Evolutionary conservation across 1,139 yeast species (phyloP), one percentile per base, ranked within the genome.

Genomic region (Debaryomyces singareniensis): DNA sequence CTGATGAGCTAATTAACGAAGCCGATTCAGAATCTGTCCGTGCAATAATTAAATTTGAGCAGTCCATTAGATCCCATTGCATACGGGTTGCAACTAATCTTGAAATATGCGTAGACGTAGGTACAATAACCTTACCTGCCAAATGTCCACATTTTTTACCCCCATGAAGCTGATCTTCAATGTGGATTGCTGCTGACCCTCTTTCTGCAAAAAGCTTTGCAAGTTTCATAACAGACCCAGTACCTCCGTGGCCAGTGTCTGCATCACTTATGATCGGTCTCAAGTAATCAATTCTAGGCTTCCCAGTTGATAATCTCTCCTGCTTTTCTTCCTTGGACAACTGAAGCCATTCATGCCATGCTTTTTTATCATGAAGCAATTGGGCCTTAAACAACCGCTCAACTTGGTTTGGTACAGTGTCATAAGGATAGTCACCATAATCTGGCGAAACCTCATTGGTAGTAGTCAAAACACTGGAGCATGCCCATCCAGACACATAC

Each of bases 211-310:
- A 77, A 31, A 75, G 47, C 47, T 77, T 77, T 24, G 81, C 77
- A 28, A 73, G 52, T 45, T 76, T 76, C 77, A 75, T 73, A 13
- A 76, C 78, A 0, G 81, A 68, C 2, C 78, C 73, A 13, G 69
- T 55, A 13, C 83, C 80, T n/a, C 83, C 83, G 46, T 75, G 80
- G 6, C 83, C 83, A 44, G 79, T 76, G 39, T 76, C 83, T 6
- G 71, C 83, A 44, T 76, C 83, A 4, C 83, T 83, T 41, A 76
- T 68, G 33, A 76, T 74, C 9, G 83, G 83, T 32, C 76, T 59
- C 42, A 77, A 45, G 44, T 73, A 75, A 42, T 76, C 80, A 27
- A 61, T 52, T 27, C 36, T 58, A 39, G 30, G 58, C n/a, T 21
- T 27, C 12, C 32, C 32, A 4, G 16, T 20, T 10, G 24, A 15